A percentile compares a stretch with the other conserved stretches of the same genome.
Conservation (phyloP, 192 early-diverging fungal species). For the Dissophora globulifera region DNA sequence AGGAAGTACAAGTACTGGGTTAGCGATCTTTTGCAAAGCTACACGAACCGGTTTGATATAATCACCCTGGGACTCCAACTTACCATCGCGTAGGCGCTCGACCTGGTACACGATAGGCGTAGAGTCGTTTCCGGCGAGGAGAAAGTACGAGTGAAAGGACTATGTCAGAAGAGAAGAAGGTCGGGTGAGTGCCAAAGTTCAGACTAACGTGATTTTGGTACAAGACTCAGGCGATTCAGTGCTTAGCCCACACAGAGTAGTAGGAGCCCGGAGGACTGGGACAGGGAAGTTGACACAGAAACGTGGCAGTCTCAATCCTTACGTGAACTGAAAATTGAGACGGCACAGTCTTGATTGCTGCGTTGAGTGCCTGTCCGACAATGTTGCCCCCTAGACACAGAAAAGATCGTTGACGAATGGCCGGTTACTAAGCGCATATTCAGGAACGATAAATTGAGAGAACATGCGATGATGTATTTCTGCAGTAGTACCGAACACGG, state of each 20-base stretch:
- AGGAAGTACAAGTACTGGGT: too few species aligned
- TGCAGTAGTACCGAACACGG: constrained; percentile 79
- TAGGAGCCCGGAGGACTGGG: too few species aligned
- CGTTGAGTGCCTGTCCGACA: constrained; percentile 82
- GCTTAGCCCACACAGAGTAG: background rate
- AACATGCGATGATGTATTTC: constrained; percentile 75
- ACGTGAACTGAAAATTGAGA: constrained; percentile 73
- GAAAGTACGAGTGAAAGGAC: constrained; percentile 91
- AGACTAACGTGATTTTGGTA: too few species aligned
- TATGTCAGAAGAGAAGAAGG: constrained; percentile 20
- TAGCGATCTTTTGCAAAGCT: too few species aligned
- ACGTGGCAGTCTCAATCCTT: constrained; percentile 11
- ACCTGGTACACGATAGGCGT: constrained; percentile 86
- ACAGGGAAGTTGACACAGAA: too few species aligned
- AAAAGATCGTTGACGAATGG: too few species aligned
- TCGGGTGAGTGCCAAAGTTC: too few species aligned
- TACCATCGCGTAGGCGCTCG: constrained; percentile 74
- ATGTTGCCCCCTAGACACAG: constrained; percentile 59
- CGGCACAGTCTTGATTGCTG: constrained; percentile 81
- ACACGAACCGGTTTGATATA: too few species aligned
- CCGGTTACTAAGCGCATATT: too few species aligned
- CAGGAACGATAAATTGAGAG: constrained; percentile 78
- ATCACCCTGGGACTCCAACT: too few species aligned
- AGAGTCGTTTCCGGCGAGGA: constrained; percentile 77
- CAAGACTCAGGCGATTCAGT: too few species aligned